These are phyloP conservation scores for Helichrysum umbraculigerum DNA, from an alignment of 129 eudicot genomes.

Conservation along the genomic window DNA sequence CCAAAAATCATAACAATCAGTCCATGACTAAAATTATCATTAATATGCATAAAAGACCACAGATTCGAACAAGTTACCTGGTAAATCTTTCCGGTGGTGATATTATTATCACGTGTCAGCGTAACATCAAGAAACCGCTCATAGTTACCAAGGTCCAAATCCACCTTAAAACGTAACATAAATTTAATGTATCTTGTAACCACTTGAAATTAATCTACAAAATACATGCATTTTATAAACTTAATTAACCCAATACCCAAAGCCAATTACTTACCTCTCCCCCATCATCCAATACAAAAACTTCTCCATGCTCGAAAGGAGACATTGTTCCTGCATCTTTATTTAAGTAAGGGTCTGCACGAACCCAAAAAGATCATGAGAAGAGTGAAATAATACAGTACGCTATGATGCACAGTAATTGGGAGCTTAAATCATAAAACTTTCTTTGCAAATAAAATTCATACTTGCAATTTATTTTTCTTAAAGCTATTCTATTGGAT, in stretches of 20 bases:
- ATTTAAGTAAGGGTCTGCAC: slow-evolving; percentile 90
- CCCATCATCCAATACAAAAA: slow-evolving; percentile 92
- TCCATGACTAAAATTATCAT: not conserved
- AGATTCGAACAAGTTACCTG: slow-evolving; percentile 45
- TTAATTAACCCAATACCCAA: not conserved
- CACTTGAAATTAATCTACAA: not conserved
- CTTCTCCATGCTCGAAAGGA: slow-evolving; percentile 98
- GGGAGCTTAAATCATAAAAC: not conserved
- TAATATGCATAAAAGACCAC: slow-evolving; percentile 8
- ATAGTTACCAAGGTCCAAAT: slow-evolving; percentile 98
- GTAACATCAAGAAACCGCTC: slow-evolving; percentile 91
- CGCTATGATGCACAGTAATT: not conserved
- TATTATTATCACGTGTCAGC: slow-evolving; percentile 86
- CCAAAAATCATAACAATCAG: slow-evolving; percentile 7
- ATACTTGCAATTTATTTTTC: not conserved
- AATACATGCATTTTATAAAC: not conserved
- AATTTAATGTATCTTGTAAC: not conserved
- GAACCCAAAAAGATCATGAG: not conserved
- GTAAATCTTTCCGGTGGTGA: slow-evolving; percentile 93
- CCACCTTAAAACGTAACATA: slow-evolving; percentile 65
- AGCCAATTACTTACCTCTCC: slow-evolving; percentile 68
- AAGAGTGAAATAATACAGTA: not conserved
- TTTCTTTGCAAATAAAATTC: not conserved
- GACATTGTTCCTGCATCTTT: slow-evolving; percentile 99
- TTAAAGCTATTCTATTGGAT: not conserved